Base-by-base conservation (phyloP, 2,329 filamentous ascomycete genomes). In the Colletotrichum musicola region DNA sequence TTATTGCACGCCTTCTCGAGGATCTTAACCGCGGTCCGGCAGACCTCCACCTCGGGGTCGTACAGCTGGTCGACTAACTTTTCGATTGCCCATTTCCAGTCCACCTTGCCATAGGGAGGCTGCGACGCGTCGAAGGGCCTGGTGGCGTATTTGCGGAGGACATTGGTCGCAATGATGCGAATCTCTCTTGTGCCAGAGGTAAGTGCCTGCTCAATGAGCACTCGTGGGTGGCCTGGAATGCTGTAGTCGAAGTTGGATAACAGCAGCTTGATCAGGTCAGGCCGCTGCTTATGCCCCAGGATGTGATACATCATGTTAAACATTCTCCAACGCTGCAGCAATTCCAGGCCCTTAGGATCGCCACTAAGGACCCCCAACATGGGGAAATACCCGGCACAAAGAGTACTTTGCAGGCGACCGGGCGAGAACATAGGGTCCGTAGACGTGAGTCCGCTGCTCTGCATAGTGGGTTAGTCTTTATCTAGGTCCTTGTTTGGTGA, bases 241-340 rank as follows among this genome's bases (percentile, higher is more conserved):
- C 90, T 92, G 77, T 97, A 99, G 80, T 99, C 95, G 80, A 99
- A 95, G 75, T 95, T 96, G 56, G 92, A 91, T 9, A 99, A 86
- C 38, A 99, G 86, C 10, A 95, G 86, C 77, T 95, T 94, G 77
- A 98, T 94, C 68, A 99, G 84, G 77, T 99, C 96, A 53, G 95
- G 94, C 2, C 96, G 92, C 78, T 96, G 92, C 74, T 93, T 94
- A 51, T 97, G 85, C 76, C 98, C 95, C 66, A 98, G 88, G 70
- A 99, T 97, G 79, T 98, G 96, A 77, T 99, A 99, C 86, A 98
- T 97, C 94, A 99, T 99, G 80, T 98, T 98, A 81, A 98, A 95
- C 86, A 99, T 97, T 74, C 94, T 93, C 95, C 96, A 98, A 74
- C 94, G 87, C 78, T 98, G 95, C 76, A 99, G 88, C 82, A 99